Base-by-base conservation (phyloP, 371 early-diverging fungal species). In the Mortierella sp. region DNA sequence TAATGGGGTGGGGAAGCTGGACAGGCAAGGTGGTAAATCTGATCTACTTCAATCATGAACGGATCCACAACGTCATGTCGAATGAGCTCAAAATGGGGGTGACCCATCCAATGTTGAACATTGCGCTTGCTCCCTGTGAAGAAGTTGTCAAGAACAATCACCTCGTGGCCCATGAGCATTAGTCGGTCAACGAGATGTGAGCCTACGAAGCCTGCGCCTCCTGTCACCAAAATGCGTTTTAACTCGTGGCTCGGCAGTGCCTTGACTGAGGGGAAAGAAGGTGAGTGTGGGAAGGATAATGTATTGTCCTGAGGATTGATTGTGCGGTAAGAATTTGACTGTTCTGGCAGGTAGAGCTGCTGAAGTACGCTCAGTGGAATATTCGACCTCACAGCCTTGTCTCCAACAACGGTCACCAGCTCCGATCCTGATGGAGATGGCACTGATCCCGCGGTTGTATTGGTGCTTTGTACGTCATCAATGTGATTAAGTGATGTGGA, bases 131-230 rank as follows among this genome's bases (percentile, higher is more conserved):
- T 85, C 2, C 92, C 96, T 8, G 96, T 96, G 77, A 93, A 94
- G 66, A 94, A 94, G 85, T 96, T 95, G 79, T 96, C 96, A 22
- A 95, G 67, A 9, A 92, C 93, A 83, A 92, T 92, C 31, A 96
- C 96, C 60, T 92, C 89, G 67, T 95, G 93, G 1, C 96, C 96
- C 93, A 95, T 93, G 56, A 91, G 73, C 94, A 96, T 94, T 51
- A 96, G 83, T 31, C 94, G 85, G 71, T 95, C 95, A 0, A 95
- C 95, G 7, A 95, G 82, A 79, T 96, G 95, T 13, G 92, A 92
- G 4, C 96, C 96, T 1, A 96, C 94, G 85, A 95, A 96, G 4
- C 96, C 96, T 19, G 96, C 95, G 9, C 96, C 96, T 6, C 96
- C 96, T 2, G 96, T 96, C 19, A 96, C 95, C 35, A 96, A 86